These are phyloP conservation scores for Piromyces finnis DNA, from an alignment of 192 early-diverging fungal genomes.

Conservation along the genomic window DNA sequence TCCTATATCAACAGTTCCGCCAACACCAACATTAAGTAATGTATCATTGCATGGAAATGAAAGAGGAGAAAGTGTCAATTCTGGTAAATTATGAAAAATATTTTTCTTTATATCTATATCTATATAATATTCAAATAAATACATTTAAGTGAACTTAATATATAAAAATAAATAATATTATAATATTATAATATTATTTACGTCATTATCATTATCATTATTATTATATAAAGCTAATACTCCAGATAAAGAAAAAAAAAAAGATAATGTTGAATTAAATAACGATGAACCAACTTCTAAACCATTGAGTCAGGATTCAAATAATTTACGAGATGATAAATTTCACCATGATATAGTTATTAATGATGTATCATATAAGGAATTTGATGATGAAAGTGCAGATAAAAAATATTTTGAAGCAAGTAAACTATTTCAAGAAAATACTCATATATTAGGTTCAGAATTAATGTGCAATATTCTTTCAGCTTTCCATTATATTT, in stretches of 20 bases:
- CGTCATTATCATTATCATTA: no score
- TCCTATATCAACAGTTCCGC: constrained; percentile 1
- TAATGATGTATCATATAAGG: neutral
- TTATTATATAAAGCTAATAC: no score
- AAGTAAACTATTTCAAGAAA: constrained; percentile 25
- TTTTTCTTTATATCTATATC: no score
- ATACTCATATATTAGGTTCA: constrained; percentile 22
- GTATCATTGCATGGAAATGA: neutral
- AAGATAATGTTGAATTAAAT: constrained; percentile 1
- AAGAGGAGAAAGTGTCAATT: no score
- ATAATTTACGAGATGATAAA: constrained; percentile 11
- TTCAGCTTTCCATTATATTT: constrained; percentile 22
- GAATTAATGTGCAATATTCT: constrained; percentile 24
- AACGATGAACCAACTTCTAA: neutral
- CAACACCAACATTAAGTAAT: neutral
- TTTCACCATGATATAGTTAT: neutral
- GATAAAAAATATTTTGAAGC: neutral
- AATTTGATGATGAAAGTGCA: neutral
- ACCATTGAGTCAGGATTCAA: constrained; percentile 2
- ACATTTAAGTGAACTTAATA: no score
- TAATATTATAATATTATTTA: no score
- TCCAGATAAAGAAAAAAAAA: neutral
- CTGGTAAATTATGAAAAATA: no score
- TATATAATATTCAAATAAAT: no score
- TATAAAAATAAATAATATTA: no score